Base-by-base conservation (phyloP, 2,329 filamentous ascomycete genomes). In the Xylariales sp. region DNA sequence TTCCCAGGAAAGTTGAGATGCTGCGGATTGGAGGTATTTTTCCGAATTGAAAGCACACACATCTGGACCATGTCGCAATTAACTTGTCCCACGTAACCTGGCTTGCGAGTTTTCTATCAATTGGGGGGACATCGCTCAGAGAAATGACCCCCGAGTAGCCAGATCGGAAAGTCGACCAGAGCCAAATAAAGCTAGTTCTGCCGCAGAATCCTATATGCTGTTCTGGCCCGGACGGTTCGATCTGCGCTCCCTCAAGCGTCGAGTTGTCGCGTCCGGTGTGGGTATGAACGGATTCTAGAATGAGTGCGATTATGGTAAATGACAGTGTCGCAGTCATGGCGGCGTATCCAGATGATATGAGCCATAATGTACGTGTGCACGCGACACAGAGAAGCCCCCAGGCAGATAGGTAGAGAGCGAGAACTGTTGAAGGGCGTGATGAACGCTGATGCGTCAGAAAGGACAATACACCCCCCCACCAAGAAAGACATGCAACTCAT, bases 371-470 rank as follows among this genome's bases (percentile, higher is more conserved):
- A 16, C 45, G 40, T 6, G 46, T 31, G 12, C 34, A 33, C 1
- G 43, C 43, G 8, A 46, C 38, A 30, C 13, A 24, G 18, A 46
- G 29, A 16, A 46, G 27, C 16, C 35, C 33, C 6, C 40, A 36
- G n/a, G 30, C 15, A 13, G 41, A 42, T 29, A 48, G 44, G 37
- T 48, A 48, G 3, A 45, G 16, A 5, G 43, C 44, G 5, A 48
- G 29, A 5, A 45, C 18, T 19, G 41, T 41, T 2, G 46, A 48
- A 18, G 46, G 46, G 10, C 33, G 16, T 18, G 43, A 13, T 12
- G 46, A 45, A 5, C 44, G 41, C 31, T 48, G 46, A 33, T 48
- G 44, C 33, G 45, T 40, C 15, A 48, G 20, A 18, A n/a, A n/a
- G n/a, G n/a, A n/a, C n/a, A n/a, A n/a, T n/a, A n/a, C n/a, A n/a